Percentiles rank a stretch among this genome's conserved stretches.
Evolutionary conservation across 2,329 filamentous ascomycete species (phyloP).

Genomic region (Beauveria sp.): DNA sequence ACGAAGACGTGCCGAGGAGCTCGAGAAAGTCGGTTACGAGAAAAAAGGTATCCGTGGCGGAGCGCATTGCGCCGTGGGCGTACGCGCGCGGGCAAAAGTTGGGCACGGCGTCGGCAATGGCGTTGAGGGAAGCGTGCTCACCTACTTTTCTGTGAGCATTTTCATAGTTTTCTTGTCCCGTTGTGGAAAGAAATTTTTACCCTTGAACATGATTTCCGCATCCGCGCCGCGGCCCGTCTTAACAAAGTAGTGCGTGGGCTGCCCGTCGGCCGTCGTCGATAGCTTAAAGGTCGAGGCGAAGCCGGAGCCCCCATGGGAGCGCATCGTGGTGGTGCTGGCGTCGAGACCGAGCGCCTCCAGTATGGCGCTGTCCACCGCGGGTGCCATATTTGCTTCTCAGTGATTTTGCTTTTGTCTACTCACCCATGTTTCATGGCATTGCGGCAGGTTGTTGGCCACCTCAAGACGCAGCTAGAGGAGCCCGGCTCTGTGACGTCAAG

Average conservation of each 20-base stretch:
- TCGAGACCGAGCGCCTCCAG: constrained; percentile 53
- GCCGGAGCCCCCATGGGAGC: constrained; percentile 57
- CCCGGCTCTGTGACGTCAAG: neutral
- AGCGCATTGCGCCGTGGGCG: constrained; percentile 57
- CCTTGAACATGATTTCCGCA: constrained; percentile 62
- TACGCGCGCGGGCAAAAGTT: constrained; percentile 68
- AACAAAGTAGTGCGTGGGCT: constrained; percentile 56
- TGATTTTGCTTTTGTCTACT: too few relatives aligned
- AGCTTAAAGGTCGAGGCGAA: constrained; percentile 61
- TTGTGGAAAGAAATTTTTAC: constrained; percentile 25
- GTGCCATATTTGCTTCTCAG: constrained; percentile 25
- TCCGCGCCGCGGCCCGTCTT: constrained; percentile 58
- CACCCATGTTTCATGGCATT: too few relatives aligned
- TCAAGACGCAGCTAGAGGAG: neutral
- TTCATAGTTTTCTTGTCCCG: constrained; percentile 34
- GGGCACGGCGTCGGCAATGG: constrained; percentile 65
- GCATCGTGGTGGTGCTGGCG: constrained; percentile 43
- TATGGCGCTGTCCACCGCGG: constrained; percentile 55
- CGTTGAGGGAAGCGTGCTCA: constrained; percentile 77
- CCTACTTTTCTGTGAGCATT: constrained; percentile 38
- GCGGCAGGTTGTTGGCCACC: too few relatives aligned
- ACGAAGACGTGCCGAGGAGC: constrained; percentile 36
- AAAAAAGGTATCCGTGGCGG: constrained; percentile 39
- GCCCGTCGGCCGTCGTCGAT: constrained; percentile 37
- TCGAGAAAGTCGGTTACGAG: constrained; percentile 76